These are phyloP conservation scores for Sordaria brevicollis DNA, from an alignment of 495 filamentous ascomycete genomes.

Conservation along the genomic window DNA sequence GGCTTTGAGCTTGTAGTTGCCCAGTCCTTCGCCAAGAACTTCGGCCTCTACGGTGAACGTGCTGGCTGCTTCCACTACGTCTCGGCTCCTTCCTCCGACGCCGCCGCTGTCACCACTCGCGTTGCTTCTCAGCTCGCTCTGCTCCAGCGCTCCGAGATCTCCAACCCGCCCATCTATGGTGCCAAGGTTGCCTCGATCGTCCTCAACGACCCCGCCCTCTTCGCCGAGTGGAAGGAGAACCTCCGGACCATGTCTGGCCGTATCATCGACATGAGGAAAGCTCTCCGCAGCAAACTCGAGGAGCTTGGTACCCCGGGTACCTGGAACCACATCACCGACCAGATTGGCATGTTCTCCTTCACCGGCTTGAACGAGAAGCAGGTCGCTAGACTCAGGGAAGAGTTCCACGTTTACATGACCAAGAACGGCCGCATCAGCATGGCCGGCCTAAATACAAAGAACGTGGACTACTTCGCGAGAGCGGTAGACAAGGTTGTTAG, in stretches of 20 bases:
- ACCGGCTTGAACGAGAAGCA: conserved; percentile 82
- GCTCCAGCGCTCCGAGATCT: conserved; percentile 93
- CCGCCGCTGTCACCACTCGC: conserved; percentile 47
- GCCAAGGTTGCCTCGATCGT: conserved; percentile 75
- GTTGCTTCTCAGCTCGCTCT: conserved; percentile 87
- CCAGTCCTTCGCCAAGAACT: conserved; percentile 98
- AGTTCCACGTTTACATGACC: conserved; percentile 94
- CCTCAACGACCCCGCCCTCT: conserved; percentile 73
- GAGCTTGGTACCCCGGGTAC: conserved; percentile 72
- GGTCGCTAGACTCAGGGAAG: conserved; percentile 66
- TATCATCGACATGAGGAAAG: conserved; percentile 80
- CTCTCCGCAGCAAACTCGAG: conserved; percentile 66
- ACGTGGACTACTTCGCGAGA: conserved; percentile 85
- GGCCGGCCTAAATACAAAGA: conserved; percentile 85
- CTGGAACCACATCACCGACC: conserved; percentile 94
- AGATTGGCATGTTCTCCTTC: conserved; percentile 99
- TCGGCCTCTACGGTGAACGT: conserved; percentile 93
- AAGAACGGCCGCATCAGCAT: conserved; percentile 98
- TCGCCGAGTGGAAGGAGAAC: conserved; percentile 91
- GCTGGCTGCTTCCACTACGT: conserved; percentile 96
- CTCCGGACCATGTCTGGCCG: conserved; percentile 87
- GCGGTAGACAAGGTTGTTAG: conserved; percentile 80
- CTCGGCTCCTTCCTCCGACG: conserved; percentile 58
- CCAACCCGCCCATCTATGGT: conserved; percentile 89
- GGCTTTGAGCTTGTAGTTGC: conserved; percentile 95